Percentiles rank a stretch among this genome's conserved stretches.
phyloP scores from a whole-genome alignment of 495 filamentous ascomycete species.

The Collariella sp. region DNA sequence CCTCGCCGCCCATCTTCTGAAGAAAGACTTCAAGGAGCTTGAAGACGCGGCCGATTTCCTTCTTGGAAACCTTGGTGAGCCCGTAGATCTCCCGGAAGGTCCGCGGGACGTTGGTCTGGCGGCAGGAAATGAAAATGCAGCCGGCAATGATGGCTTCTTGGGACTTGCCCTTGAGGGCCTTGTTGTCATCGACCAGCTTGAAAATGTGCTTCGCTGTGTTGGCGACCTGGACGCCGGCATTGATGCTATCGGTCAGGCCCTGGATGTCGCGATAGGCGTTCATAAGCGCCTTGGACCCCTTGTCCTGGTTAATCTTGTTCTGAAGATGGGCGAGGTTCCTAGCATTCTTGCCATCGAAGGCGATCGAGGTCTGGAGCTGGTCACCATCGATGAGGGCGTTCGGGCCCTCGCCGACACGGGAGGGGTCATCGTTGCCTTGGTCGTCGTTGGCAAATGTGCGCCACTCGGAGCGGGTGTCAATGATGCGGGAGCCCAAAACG shows the following conservation, averaged over 20 bases:
- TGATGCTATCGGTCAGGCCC: slow-evolving; percentile 75
- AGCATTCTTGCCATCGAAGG: slow-evolving; percentile 59
- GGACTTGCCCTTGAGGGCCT: slow-evolving; percentile 90
- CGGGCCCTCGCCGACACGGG: slow-evolving; percentile 87
- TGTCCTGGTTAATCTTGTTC: slow-evolving; percentile 79
- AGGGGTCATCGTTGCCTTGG: slow-evolving; percentile 85
- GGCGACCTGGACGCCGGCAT: slow-evolving; percentile 67
- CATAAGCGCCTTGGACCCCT: slow-evolving; percentile 69
- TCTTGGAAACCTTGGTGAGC: slow-evolving; percentile 88
- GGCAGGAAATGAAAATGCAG: slow-evolving; percentile 95
- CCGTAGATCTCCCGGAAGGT: slow-evolving; percentile 90
- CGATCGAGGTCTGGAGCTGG: slow-evolving; percentile 86
- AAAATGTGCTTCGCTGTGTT: slow-evolving; percentile 89
- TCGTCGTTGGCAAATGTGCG: slow-evolving; percentile 98
- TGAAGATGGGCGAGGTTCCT: slow-evolving; percentile 76
- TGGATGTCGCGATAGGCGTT: slow-evolving; percentile 86
- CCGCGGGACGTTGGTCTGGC: slow-evolving; percentile 74
- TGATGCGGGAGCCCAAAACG: slow-evolving; percentile 82
- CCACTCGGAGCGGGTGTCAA: slow-evolving; percentile 96
- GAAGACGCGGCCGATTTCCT: slow-evolving; percentile 94
- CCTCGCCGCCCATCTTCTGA: slow-evolving; percentile 40
- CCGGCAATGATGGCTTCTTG: slow-evolving; percentile 89
- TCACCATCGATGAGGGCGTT: slow-evolving; percentile 85
- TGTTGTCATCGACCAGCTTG: slow-evolving; percentile 85
- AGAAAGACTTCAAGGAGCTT: slow-evolving; percentile 87